Evolutionary conservation across 768 basidiomycete genomes (phyloP).

Genomic region (Pulveroboletus sp.): DNA sequence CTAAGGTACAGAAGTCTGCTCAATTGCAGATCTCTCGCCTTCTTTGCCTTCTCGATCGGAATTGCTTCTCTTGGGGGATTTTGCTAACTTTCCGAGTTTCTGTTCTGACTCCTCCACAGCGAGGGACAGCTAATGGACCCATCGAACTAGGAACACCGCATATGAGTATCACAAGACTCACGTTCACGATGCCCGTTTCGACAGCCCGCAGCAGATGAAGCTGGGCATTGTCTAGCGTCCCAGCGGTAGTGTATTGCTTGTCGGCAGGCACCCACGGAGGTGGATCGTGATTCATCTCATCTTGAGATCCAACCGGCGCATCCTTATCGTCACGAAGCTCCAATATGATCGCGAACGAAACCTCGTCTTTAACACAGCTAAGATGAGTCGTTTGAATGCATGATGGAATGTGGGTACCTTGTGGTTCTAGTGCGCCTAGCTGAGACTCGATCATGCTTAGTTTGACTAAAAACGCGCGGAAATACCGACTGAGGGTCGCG

Average conservation of each 20-base stretch:
- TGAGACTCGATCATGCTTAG: constrained; percentile 73
- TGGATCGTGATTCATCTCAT: constrained; percentile 52
- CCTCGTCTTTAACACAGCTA: constrained; percentile 46
- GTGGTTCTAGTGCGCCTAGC: constrained; percentile 54
- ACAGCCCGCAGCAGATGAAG: constrained; percentile 74
- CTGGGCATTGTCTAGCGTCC: constrained; percentile 60
- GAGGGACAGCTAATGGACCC: constrained; percentile 54
- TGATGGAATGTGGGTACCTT: constrained; percentile 36
- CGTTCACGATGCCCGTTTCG: constrained; percentile 81
- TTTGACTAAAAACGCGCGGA: constrained; percentile 80
- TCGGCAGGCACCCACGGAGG: constrained; percentile 80
- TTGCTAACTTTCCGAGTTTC: constrained; percentile 42
- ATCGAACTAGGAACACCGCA: background rate
- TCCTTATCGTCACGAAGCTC: constrained; percentile 68
- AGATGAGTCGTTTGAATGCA: background rate
- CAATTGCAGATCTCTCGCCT: constrained; percentile 5
- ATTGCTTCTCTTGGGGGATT: background rate
- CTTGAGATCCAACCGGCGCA: constrained; percentile 44
- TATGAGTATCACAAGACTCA: constrained; percentile 29
- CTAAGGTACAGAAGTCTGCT: background rate
- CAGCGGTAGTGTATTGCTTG: constrained; percentile 63
- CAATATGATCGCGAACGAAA: constrained; percentile 78
- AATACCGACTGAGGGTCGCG: constrained; percentile 63
- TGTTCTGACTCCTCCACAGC: constrained; percentile 77
- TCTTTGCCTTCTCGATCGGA: constrained; percentile 11